These are phyloP conservation scores for Fragilaria crotonensis DNA, from an alignment of 108 stramenopile species.

Conservation along the genomic window DNA sequence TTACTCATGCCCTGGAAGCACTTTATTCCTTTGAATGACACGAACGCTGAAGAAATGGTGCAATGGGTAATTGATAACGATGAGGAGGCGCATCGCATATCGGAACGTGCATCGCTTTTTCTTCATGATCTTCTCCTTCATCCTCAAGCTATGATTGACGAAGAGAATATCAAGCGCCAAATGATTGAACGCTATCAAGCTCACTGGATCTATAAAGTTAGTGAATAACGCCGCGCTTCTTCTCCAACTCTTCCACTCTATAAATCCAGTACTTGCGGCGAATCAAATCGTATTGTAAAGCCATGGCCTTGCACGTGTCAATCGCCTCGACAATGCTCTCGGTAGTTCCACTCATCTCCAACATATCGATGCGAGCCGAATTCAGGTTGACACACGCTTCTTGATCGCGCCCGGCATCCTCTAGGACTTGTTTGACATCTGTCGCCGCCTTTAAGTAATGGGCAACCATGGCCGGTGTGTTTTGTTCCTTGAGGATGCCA, in stretches of 20 bases:
- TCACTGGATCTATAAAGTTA: constrained; percentile 22
- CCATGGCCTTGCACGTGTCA: constrained; percentile 28
- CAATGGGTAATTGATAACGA: constrained; percentile 65
- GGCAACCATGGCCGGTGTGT: too few relatives aligned
- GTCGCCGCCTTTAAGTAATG: too few relatives aligned
- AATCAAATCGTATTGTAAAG: constrained; percentile 43
- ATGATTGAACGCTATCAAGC: constrained; percentile 32
- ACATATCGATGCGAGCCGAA: constrained; percentile 62
- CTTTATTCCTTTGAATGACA: constrained; percentile 63
- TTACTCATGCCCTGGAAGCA: constrained; percentile 17
- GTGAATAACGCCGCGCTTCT: too few relatives aligned
- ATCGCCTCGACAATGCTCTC: too few relatives aligned
- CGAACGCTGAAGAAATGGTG: constrained; percentile 58
- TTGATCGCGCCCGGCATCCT: constrained; percentile 20
- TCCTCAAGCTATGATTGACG: constrained; percentile 42
- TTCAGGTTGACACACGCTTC: constrained; percentile 43
- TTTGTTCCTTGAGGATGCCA: constrained; percentile 64
- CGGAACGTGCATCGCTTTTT: constrained; percentile 60
- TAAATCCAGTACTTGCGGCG: constrained; percentile 76
- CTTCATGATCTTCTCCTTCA: constrained; percentile 62
- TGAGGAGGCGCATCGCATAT: constrained; percentile 44
- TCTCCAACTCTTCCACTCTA: constrained; percentile 23
- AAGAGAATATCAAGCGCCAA: constrained; percentile 39
- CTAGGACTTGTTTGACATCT: too few relatives aligned
- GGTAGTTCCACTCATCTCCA: constrained; percentile 47